Conservation (phyloP, 805 yeast species). For the Candida coquimbonensis region DNA sequence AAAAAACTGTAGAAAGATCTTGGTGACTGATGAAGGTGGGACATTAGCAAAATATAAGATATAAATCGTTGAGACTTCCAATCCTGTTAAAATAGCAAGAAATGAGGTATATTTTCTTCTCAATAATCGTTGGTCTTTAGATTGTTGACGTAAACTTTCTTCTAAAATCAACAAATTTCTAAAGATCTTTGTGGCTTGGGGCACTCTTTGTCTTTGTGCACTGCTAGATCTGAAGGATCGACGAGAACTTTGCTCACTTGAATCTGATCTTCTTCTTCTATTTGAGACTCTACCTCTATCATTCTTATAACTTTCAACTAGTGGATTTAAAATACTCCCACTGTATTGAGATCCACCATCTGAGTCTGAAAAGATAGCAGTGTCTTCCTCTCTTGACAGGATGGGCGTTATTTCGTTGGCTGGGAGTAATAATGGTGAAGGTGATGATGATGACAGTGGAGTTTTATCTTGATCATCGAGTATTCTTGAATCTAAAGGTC, state of each 20-base stretch:
- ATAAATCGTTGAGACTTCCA: conserved; percentile 34
- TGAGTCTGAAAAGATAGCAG: conserved; percentile 23
- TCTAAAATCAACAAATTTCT: conserved; percentile 79
- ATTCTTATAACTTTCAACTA: conserved; percentile 1
- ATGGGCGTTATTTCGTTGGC: conserved; percentile 21
- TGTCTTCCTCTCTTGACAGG: conserved; percentile 25
- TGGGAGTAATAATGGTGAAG: conserved; percentile 20
- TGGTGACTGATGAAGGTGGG: conserved; percentile 33
- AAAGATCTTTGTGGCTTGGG: conserved; percentile 65
- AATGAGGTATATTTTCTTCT: conserved; percentile 40
- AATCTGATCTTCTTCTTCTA: conserved; percentile 20
- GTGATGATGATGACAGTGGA: conserved; percentile 3
- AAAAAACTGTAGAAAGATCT: conserved; percentile 39
- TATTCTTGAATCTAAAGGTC: neutral
- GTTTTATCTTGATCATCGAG: too few species aligned
- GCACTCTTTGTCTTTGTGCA: conserved; percentile 21
- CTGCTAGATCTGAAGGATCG: conserved; percentile 19
- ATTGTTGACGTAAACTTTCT: conserved; percentile 79
- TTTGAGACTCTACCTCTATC: conserved; percentile 2
- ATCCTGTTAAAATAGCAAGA: conserved; percentile 33
- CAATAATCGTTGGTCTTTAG: conserved; percentile 58
- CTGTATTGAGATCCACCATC: conserved; percentile 23
- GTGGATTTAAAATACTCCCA: conserved; percentile 1
- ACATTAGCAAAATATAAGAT: conserved; percentile 31
- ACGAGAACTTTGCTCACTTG: conserved; percentile 21